A percentile compares a stretch with the other conserved stretches of the same genome.
phyloP scores from a whole-genome alignment of 139 green algal species.

The Closterium sp. region DNA sequence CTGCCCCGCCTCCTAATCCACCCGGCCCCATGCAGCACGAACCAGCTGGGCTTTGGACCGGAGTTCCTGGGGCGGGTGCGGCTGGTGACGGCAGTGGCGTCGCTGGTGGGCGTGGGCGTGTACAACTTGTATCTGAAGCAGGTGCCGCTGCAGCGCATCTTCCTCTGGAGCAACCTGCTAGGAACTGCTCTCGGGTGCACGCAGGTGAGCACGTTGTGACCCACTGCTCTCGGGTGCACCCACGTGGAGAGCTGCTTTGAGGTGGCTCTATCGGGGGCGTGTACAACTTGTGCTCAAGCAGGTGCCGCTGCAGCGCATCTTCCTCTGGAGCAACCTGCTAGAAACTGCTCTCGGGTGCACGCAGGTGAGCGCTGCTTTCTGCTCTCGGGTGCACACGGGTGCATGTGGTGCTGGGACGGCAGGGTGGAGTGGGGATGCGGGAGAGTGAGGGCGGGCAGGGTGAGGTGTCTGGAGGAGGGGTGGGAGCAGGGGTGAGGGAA shows the following conservation, averaged over 20 bases:
- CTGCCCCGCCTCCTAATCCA: no score
- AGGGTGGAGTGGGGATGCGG: neutral
- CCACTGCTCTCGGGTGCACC: no score
- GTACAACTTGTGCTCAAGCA: slow-evolving; percentile 79
- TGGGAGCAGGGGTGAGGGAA: slow-evolving; percentile 63
- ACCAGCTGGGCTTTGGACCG: slow-evolving; percentile 70
- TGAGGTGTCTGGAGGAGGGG: neutral
- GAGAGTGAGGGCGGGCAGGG: neutral
- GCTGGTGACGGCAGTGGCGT: slow-evolving; percentile 76
- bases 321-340: slow-evolving; percentile 70
- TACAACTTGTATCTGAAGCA: slow-evolving; percentile 79
- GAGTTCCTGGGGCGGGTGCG: slow-evolving; percentile 89
- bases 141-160: slow-evolving; percentile 67
- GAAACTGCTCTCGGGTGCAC: slow-evolving; percentile 73
- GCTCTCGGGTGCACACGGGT: no score
- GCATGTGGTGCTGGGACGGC: neutral
- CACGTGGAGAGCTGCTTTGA: no score
- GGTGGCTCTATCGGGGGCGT: slow-evolving; percentile 23
- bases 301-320: slow-evolving; percentile 66
- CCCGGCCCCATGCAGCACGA: slow-evolving; percentile 57
- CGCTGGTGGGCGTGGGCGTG: slow-evolving; percentile 67
- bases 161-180: slow-evolving; percentile 70
- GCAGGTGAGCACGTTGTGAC: slow-evolving; percentile 54
- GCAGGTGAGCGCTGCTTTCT: slow-evolving; percentile 58
- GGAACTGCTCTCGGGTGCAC: slow-evolving; percentile 76